phyloP scores from a whole-genome alignment of 129 eudicot species.

The Smallanthus sonchifolius region DNA sequence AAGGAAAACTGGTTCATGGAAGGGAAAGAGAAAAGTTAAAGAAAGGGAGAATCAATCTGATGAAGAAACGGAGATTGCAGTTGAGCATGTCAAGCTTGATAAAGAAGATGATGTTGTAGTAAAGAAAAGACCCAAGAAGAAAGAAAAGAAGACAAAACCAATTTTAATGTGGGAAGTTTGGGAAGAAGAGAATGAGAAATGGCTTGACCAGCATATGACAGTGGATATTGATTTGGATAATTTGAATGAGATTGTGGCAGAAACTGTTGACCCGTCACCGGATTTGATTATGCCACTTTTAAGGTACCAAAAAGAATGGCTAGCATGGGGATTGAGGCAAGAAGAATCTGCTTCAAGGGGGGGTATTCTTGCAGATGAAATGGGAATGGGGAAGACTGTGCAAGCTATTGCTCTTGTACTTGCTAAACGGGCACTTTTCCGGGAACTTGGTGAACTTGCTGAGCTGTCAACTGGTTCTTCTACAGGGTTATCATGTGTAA shows the following conservation, averaged over 20 bases:
- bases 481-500: constrained; percentile 44
- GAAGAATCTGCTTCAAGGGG: constrained; percentile 78
- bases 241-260: constrained; percentile 51
- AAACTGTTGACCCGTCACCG: constrained; percentile 59
- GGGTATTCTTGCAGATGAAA: constrained; percentile 96
- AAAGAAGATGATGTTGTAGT: constrained; percentile 2
- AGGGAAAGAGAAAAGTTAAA: not conserved
- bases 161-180: constrained; percentile 67
- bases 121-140: constrained; percentile 24
- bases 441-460: constrained; percentile 32
- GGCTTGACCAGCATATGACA: constrained; percentile 54
- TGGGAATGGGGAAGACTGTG: constrained; percentile 95
- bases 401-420: constrained; percentile 98
- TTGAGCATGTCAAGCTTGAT: not conserved
- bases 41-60: constrained; percentile 6
- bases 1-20: constrained; percentile 16
- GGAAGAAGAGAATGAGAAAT: constrained; percentile 68
- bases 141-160: constrained; percentile 32
- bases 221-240: constrained; percentile 43
- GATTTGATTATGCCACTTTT: constrained; percentile 70
- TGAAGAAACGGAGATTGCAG: constrained; percentile 13
- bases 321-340: constrained; percentile 88
- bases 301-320: constrained; percentile 95
- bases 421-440: constrained; percentile 57
- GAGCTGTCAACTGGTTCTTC: constrained; percentile 33